Evolutionary conservation across 1,284 basidiomycete genomes (phyloP).

Genomic region (Malassezia japonica): DNA sequence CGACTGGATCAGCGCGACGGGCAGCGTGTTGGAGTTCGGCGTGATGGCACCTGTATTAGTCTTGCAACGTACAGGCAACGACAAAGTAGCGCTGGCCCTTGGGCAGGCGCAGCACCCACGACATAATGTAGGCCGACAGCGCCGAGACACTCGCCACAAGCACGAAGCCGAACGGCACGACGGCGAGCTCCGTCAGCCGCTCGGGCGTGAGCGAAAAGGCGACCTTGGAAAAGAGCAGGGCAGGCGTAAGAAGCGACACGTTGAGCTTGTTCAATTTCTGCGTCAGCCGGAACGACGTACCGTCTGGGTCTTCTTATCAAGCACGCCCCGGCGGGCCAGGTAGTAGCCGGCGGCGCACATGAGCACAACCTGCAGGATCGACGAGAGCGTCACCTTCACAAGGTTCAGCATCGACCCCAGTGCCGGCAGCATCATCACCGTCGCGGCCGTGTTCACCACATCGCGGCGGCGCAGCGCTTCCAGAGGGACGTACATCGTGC

Average conservation of each 20-base stretch:
- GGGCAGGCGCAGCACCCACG: slow-evolving; percentile 42
- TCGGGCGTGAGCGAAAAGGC: slow-evolving; percentile 59
- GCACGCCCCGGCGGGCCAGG: slow-evolving; percentile 66
- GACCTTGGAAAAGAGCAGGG: slow-evolving; percentile 84
- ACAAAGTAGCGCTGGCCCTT: slow-evolving; percentile 49
- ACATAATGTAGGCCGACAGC: slow-evolving; percentile 39
- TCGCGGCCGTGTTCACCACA: not conserved
- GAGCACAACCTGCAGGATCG: slow-evolving; percentile 78
- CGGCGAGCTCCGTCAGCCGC: slow-evolving; percentile 78
- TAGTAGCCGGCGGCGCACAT: slow-evolving; percentile 76
- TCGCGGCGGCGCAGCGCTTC: not conserved
- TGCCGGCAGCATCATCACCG: not conserved
- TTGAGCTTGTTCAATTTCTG: slow-evolving; percentile 54
- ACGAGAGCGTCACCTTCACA: slow-evolving; percentile 49
- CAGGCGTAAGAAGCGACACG: slow-evolving; percentile 81
- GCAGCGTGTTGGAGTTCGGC: slow-evolving; percentile 76
- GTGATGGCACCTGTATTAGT: slow-evolving; percentile 30
- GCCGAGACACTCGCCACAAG: slow-evolving; percentile 52
- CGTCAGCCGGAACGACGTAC: not conserved
- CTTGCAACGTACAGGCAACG: slow-evolving; percentile 26
- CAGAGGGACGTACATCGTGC: not conserved
- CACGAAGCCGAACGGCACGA: slow-evolving; percentile 71
- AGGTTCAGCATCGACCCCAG: slow-evolving; percentile 28
- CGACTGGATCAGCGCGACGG: slow-evolving; percentile 82
- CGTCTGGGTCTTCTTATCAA: slow-evolving; percentile 73